phyloP scores from a whole-genome alignment of 768 basidiomycete species.

The Hygrophoropsis aurantiaca region DNA sequence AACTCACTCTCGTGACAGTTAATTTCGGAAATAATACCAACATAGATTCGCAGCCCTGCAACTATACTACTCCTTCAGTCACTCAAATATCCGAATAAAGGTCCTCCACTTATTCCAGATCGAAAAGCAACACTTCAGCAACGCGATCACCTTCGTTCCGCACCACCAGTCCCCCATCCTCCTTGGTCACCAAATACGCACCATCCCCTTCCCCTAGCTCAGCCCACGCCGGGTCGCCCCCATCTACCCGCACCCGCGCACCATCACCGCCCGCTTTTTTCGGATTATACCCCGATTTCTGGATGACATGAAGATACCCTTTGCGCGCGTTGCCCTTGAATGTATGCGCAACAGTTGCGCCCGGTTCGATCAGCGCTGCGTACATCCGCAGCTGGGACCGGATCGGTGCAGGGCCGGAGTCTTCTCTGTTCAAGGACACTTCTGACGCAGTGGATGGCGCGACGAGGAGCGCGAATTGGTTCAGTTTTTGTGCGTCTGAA shows the following conservation, averaged over 20 bases:
- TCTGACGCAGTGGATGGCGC: constrained; percentile 64
- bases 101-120: constrained; percentile 67
- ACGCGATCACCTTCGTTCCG: constrained; percentile 65
- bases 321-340: constrained; percentile 50
- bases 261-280: constrained; percentile 54
- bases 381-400: constrained; percentile 68
- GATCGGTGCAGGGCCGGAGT: constrained; percentile 78
- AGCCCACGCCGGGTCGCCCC: constrained; percentile 40
- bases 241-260: constrained; percentile 48
- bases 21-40: no score
- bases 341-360: constrained; percentile 50
- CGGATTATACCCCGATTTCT: constrained; percentile 78
- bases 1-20: no score
- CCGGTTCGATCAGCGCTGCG: constrained; percentile 69
- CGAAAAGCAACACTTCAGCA: constrained; percentile 81
- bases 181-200: constrained; percentile 61
- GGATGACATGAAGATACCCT: constrained; percentile 84
- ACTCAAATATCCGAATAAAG: no score
- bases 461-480: constrained; percentile 72
- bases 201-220: constrained; percentile 87
- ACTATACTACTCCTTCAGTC: no score
- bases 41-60: no score
- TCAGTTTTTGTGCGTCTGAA: constrained; percentile 75
- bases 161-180: constrained; percentile 34
- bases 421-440: constrained; percentile 64